A percentile compares a stretch with the other conserved stretches of the same genome.
phyloP scores from a whole-genome alignment of 1,284 basidiomycete genomes.

The Coniophora puteana region DNA sequence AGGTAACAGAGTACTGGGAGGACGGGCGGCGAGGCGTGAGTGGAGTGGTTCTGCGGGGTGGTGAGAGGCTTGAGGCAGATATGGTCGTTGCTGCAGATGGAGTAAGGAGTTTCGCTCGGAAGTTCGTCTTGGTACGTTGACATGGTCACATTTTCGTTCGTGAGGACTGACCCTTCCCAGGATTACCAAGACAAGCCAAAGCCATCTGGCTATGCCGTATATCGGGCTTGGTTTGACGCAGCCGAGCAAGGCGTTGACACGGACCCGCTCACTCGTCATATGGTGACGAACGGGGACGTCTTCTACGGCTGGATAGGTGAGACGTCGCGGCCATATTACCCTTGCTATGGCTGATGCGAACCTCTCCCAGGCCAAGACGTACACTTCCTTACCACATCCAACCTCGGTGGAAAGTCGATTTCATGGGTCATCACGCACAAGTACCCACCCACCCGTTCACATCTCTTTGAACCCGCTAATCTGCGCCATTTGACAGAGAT shows the following conservation, averaged over 20 bases:
- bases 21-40: conserved; percentile 11
- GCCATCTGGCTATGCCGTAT: conserved; percentile 27
- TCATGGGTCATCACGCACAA: conserved; percentile 22
- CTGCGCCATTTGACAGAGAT: too few species aligned
- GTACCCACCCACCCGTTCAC: conserved; percentile 3
- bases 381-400: conserved; percentile 22
- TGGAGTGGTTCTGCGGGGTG: conserved; percentile 18
- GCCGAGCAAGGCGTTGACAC: conserved; percentile 18
- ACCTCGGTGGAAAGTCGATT: conserved; percentile 14
- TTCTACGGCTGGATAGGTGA: conserved; percentile 22
- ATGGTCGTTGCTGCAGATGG: conserved; percentile 28
- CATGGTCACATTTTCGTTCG: neutral
- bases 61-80: conserved; percentile 21
- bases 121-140: conserved; percentile 22
- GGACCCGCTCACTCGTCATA: conserved; percentile 21
- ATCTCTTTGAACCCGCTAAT: too few species aligned
- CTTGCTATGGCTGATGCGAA: neutral
- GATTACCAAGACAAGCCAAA: conserved; percentile 24
- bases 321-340: neutral
- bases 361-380: conserved; percentile 17
- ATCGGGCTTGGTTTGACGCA: conserved; percentile 26
- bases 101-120: conserved; percentile 22
- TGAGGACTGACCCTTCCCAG: conserved; percentile 10
- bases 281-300: conserved; percentile 18
- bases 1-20: conserved; percentile 26